These are phyloP conservation scores for Fusarium coffeatum DNA, from an alignment of 2,329 filamentous ascomycete genomes.

Conservation along the genomic window DNA sequence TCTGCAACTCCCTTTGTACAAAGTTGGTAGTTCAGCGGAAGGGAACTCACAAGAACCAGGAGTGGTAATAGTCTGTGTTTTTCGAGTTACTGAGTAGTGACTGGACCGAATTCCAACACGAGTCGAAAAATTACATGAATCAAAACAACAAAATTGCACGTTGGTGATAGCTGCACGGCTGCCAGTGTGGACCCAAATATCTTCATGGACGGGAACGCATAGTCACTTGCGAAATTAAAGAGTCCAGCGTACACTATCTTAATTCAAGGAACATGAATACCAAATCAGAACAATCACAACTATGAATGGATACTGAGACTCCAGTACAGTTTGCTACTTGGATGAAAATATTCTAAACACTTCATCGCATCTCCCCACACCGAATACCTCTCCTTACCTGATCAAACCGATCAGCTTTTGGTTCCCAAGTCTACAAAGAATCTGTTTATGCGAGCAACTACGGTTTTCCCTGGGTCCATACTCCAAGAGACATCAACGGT, in stretches of 20 bases:
- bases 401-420: background rate
- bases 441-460: background rate
- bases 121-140: background rate
- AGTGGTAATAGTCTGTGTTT: too few species aligned
- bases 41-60: too few species aligned
- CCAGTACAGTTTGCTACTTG: background rate
- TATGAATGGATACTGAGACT: background rate
- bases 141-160: background rate
- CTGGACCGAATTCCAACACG: background rate
- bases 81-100: background rate
- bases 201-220: background rate
- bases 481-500: background rate
- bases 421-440: background rate
- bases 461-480: background rate
- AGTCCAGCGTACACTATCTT: background rate
- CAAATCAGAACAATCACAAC: background rate
- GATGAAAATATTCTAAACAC: background rate
- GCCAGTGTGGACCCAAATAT: slow-evolving; percentile 4
- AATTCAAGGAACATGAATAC: background rate
- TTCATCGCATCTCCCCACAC: background rate
- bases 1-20: background rate
- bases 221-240: background rate
- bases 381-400: background rate
- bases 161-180: background rate
- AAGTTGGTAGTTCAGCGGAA: background rate